phyloP scores from a whole-genome alignment of 371 early-diverging fungal genomes.

The Ordospora pajunii region DNA sequence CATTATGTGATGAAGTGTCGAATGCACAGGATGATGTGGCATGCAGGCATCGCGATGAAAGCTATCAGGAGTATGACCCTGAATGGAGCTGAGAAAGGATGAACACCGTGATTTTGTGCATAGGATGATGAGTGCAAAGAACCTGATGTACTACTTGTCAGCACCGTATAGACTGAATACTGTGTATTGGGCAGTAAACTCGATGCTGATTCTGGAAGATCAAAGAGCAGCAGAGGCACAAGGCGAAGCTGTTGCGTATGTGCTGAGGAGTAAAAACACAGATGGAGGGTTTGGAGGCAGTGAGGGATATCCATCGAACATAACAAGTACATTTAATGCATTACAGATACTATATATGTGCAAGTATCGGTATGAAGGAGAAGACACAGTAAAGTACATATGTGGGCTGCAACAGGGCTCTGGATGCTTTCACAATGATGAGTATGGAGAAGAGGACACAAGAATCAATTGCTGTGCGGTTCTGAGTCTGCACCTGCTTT shows the following conservation, averaged over 20 bases:
- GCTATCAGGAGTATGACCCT: background rate
- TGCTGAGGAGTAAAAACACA: constrained; percentile 47
- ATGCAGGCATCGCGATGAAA: no score
- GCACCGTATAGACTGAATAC: constrained; percentile 48
- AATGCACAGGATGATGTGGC: no score
- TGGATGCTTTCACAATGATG: constrained; percentile 77
- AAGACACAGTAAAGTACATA: constrained; percentile 63
- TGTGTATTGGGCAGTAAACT: constrained; percentile 50
- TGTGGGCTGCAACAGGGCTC: constrained; percentile 62
- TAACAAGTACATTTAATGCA: constrained; percentile 79
- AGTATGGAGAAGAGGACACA: constrained; percentile 85
- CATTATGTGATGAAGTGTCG: no score
- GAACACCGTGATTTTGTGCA: constrained; percentile 41
- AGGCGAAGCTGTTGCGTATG: constrained; percentile 19
- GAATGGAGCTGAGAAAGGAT: constrained; percentile 10
- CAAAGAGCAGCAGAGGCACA: background rate
- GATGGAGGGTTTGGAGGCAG: constrained; percentile 81
- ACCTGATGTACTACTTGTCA: constrained; percentile 38
- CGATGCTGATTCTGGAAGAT: constrained; percentile 31
- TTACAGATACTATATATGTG: constrained; percentile 76
- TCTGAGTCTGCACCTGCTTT: constrained; percentile 67
- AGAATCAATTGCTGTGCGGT: constrained; percentile 79
- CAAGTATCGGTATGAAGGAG: constrained; percentile 68
- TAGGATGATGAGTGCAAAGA: constrained; percentile 11
- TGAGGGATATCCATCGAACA: constrained; percentile 74